Evolutionary conservation across 2,329 filamentous ascomycete species (phyloP).

Genomic region (Nothophoma quercina): DNA sequence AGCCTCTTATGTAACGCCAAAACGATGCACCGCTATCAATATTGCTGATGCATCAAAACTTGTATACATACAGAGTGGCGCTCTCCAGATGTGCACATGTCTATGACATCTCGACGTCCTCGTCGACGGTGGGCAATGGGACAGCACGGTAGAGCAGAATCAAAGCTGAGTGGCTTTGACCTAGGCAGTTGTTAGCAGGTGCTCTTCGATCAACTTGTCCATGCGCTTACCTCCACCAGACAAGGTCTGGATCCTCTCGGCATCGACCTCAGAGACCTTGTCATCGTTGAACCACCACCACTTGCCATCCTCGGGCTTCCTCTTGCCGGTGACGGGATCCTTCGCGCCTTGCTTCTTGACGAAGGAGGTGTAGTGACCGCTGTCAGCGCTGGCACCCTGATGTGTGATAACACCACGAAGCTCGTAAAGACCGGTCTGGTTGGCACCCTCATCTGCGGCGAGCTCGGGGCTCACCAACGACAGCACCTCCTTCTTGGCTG

Average conservation of each 20-base stretch:
- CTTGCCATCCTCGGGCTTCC: conserved; percentile 83
- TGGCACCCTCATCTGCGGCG: conserved; percentile 79
- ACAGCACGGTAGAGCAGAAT: conserved; percentile 82
- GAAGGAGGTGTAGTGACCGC: conserved; percentile 96
- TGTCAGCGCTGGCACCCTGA: conserved; percentile 95
- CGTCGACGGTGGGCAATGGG: conserved; percentile 67
- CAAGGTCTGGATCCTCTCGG: conserved; percentile 89
- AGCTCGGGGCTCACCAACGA: conserved; percentile 78
- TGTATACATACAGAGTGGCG: conserved; percentile 16
- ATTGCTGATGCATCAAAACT: conserved; percentile 16
- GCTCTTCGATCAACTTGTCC: conserved; percentile 4
- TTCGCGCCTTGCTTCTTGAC: conserved; percentile 86
- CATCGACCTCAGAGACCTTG: conserved; percentile 89
- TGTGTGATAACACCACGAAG: conserved; percentile 93
- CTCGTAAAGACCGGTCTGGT: conserved; percentile 95
- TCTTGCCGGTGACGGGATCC: conserved; percentile 78
- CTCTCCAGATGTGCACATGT: not conserved
- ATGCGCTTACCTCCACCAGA: conserved; percentile 77
- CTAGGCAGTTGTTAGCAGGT: conserved; percentile 41
- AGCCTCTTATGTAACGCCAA: conserved; percentile 43
- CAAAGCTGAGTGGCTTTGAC: conserved; percentile 81
- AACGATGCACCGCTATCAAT: conserved; percentile 25
- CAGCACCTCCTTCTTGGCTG: conserved; percentile 87
- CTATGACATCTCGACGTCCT: conserved; percentile 47
- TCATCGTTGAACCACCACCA: conserved; percentile 99